These are phyloP conservation scores for Leptographium wingfieldii DNA, from an alignment of 2,329 filamentous ascomycete species.

Conservation along the genomic window DNA sequence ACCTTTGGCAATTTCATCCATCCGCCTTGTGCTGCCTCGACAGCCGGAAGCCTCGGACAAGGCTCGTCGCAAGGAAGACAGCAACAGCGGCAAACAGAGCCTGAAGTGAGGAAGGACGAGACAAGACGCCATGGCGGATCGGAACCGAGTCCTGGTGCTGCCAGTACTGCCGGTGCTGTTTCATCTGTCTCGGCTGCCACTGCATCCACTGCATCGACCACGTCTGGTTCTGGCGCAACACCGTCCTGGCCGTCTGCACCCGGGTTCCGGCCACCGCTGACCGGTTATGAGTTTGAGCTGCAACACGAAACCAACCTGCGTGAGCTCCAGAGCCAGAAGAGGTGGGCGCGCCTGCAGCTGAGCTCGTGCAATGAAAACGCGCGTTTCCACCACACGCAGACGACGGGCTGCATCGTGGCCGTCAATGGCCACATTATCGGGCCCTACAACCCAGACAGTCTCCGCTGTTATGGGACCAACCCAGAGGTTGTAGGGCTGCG, in stretches of 20 bases:
- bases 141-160: background rate
- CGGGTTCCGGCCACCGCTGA: slow-evolving; percentile 3
- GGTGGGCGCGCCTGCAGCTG: slow-evolving; percentile 10
- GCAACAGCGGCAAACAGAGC: background rate
- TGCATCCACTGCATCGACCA: background rate
- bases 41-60: background rate
- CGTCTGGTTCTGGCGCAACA: background rate
- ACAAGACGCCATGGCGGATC: background rate
- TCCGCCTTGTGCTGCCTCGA: background rate
- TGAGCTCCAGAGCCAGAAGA: slow-evolving; percentile 10
- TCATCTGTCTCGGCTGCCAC: background rate
- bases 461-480: slow-evolving; percentile 11
- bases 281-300: slow-evolving; percentile 14
- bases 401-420: slow-evolving; percentile 11
- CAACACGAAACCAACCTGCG: slow-evolving; percentile 9
- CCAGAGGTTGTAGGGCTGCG: slow-evolving; percentile 9
- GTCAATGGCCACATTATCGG: slow-evolving; percentile 11
- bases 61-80: background rate
- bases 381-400: slow-evolving; percentile 12
- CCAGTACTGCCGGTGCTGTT: background rate
- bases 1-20: background rate
- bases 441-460: slow-evolving; percentile 8
- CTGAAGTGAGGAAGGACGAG: background rate
- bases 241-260: background rate
- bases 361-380: slow-evolving; percentile 13